Base-by-base conservation (phyloP, 768 basidiomycete genomes). In the Lactarius quietus region DNA sequence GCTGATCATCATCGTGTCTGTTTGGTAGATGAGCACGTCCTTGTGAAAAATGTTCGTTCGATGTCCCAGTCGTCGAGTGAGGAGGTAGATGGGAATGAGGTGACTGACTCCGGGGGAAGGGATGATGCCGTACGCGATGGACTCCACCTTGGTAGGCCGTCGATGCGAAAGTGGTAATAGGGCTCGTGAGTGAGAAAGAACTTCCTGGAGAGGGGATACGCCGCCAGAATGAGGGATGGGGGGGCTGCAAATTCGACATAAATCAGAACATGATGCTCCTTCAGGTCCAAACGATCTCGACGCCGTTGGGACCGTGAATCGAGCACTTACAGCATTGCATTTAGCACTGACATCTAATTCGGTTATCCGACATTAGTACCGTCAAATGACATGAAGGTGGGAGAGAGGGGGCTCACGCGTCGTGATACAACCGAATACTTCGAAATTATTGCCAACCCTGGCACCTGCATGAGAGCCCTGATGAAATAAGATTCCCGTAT, bases 341-440 rank as follows among this genome's bases (percentile, higher is more conserved):
- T 54, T 66, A 33, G 28, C 56, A 26, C 65, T 66, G 12, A 66
- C 57, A 45, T 66, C 65, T 66, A 39, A 15, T 17, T 20, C 23
- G 9, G 20, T 14, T n/a, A 23, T 6, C 41, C 29, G 38, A 14
- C 38, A 35, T 61, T 6, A 57, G 57, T 52, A 57, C 43, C 6
- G 31, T 23, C n/a, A 56, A 15, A 29, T 43, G 9, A 35, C 20
- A 55, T 26, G 14, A 29, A 33, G 33, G 54, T 35, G 31, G 29
- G 26, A 8, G 10, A 28, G 15, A 64, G 26, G 29, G 15, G 33
- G 60, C 68, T 39, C 51, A 69, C 68, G 68, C n/a, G 66, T 68
- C 18, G 23, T 29, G 48, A 63, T 69, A 31, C 68, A 63, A 36
- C 59, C 62, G 33, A 69, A 69, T 33, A 69, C 68, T 39, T 68